phyloP scores from a whole-genome alignment of 345 rosid species.

The Jatropha curcas region DNA sequence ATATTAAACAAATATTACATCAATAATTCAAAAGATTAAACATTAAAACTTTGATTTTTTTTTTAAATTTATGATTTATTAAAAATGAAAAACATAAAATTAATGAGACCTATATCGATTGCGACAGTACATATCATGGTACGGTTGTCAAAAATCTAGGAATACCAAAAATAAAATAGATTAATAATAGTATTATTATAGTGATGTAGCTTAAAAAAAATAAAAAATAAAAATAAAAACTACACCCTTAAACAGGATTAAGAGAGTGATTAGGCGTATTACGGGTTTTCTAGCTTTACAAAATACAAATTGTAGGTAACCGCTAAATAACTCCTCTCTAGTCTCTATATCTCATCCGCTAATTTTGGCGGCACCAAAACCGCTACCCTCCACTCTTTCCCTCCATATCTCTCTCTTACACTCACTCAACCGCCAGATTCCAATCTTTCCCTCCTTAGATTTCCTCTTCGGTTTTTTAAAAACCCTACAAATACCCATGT shows the following conservation, averaged over 20 bases:
- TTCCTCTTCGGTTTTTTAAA: slow-evolving; percentile 29
- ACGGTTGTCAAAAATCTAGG: slow-evolving; percentile 17
- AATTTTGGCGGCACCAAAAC: slow-evolving; percentile 85
- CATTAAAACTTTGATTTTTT: too few relatives aligned
- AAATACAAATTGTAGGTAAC: slow-evolving; percentile 31
- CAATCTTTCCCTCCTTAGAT: slow-evolving; percentile 15
- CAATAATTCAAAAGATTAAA: too few relatives aligned
- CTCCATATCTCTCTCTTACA: slow-evolving; percentile 2
- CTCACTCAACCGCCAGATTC: slow-evolving; percentile 10
- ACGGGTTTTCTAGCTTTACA: too few relatives aligned
- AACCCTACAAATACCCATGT: slow-evolving; percentile 27
- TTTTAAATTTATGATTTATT: too few relatives aligned
- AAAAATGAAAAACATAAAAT: too few relatives aligned
- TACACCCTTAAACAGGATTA: neutral
- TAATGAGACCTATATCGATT: neutral
- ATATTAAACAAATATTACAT: too few relatives aligned
- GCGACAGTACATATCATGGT: neutral
- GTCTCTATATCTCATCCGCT: slow-evolving; percentile 44
- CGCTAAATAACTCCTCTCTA: slow-evolving; percentile 48
- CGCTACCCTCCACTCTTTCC: slow-evolving; percentile 39
- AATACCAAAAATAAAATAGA: neutral
- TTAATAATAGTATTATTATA: too few relatives aligned
- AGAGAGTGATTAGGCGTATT: too few relatives aligned
- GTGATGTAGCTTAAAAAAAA: neutral
- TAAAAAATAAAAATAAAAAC: neutral